Percentiles rank a stretch among this genome's conserved stretches.
Conservation (phyloP, 2,329 filamentous ascomycete genomes). For the Amauroascus niger region DNA sequence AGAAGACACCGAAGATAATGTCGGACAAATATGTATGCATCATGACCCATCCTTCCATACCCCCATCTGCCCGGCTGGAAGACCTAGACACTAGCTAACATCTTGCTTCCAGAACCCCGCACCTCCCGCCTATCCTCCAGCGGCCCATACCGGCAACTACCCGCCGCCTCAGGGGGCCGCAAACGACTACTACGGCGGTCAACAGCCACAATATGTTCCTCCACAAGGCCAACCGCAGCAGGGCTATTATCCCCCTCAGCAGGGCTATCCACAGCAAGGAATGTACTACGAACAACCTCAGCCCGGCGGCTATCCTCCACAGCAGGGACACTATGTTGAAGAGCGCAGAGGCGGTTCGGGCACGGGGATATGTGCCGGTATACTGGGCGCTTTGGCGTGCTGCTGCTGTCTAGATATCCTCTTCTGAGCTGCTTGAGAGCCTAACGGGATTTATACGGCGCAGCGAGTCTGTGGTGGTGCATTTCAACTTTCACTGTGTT, state of each 20-base stretch:
- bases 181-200: conserved; percentile 27
- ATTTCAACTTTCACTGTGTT: not conserved
- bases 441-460: not conserved
- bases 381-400: conserved; percentile 40
- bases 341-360: conserved; percentile 26
- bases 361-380: conserved; percentile 38
- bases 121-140: conserved; percentile 14
- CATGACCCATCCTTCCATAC: not conserved
- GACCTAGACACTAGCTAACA: not conserved
- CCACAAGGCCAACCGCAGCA: too few relatives aligned
- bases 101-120: not conserved
- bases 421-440: conserved; percentile 24
- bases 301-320: conserved; percentile 30
- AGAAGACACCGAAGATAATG: not conserved
- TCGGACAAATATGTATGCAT: conserved; percentile 12
- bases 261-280: conserved; percentile 24
- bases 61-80: not conserved
- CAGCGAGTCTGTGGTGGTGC: not conserved
- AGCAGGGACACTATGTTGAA: conserved; percentile 31
- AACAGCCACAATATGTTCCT: conserved; percentile 18
- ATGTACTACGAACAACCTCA: conserved; percentile 36
- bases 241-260: conserved; percentile 25
- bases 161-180: conserved; percentile 20
- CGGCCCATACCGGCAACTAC: conserved; percentile 3
- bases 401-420: conserved; percentile 44